Evolutionary conservation across 208 protist genomes (phyloP).

Genomic region (Blastocrithidia nonstop): DNA sequence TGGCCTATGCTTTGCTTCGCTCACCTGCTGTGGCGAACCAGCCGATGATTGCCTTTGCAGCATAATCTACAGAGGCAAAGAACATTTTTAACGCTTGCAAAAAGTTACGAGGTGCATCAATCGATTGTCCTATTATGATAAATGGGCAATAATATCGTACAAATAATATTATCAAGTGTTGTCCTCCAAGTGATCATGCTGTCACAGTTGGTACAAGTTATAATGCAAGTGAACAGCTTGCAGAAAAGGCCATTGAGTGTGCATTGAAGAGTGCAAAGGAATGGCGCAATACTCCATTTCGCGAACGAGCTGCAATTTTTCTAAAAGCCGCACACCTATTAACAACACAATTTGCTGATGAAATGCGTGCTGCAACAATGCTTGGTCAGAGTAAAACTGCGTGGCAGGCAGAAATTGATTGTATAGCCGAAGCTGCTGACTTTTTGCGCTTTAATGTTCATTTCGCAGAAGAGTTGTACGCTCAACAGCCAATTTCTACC

Average conservation of each 20-base stretch:
- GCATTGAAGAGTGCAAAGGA: conserved; percentile 54
- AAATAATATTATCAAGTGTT: conserved; percentile 33
- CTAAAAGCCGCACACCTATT: conserved; percentile 86
- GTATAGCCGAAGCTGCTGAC: conserved; percentile 88
- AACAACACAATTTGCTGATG: conserved; percentile 68
- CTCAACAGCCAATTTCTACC: conserved; percentile 71
- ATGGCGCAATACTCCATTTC: conserved; percentile 75
- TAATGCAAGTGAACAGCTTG: conserved; percentile 69
- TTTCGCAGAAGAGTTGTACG: conserved; percentile 88
- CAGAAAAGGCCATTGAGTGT: conserved; percentile 80
- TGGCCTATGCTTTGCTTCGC: conserved; percentile 41
- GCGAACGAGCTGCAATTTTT: conserved; percentile 89
- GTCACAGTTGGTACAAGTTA: conserved; percentile 61
- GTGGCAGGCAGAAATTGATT: conserved; percentile 97
- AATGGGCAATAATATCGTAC: conserved; percentile 77
- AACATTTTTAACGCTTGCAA: conserved; percentile 56
- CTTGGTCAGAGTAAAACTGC: conserved; percentile 94
- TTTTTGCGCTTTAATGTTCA: conserved; percentile 93
- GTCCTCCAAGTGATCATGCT: conserved; percentile 69
- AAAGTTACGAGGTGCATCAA: conserved; percentile 17
- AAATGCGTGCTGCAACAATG: conserved; percentile 90
- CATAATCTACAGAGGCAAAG: conserved; percentile 39
- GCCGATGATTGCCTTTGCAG: conserved; percentile 77
- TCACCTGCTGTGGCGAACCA: conserved; percentile 67
- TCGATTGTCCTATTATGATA: conserved; percentile 86